Evolutionary conservation across 2,329 filamentous ascomycete genomes (phyloP), one percentile per base, ranked within the genome.

Genomic region (Nemania abortiva): DNA sequence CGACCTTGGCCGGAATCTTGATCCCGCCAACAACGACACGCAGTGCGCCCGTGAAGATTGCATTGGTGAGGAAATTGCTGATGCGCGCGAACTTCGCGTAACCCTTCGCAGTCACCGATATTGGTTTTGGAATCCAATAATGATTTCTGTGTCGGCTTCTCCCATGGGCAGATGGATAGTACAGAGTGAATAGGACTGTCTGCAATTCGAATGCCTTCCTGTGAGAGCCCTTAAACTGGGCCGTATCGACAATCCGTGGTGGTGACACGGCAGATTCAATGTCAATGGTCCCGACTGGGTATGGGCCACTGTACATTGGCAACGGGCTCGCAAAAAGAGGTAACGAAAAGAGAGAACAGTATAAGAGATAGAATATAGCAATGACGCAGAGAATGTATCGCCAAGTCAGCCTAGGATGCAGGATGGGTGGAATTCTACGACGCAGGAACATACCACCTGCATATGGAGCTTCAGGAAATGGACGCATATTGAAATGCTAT

Each of bases 151-250:
- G 70, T 3, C 63, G 71, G 6, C 74, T 71, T 27, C 71, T 71
- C 18, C 60, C 68, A 53, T 79, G 75, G 6, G 75, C 71, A 6
- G 82, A 74, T 1, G 85, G 85, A 54, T 87, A 86, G 77, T 86
- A 86, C 2, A 87, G 66, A 0, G 84, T 84, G 68, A 86, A 84
- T 4, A 87, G 78, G 3, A 86, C 83, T 1, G 83, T 84, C 65
- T 84, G 76, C 0, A 86, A 73, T 22, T 83, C 79, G 57, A 86
- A 86, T 0, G 83, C 84, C 2, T 81, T 80, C 24, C 79, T 70
- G 11, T 77, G 77, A 0, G 78, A 78, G 10, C 68, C 72, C 49
- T 75, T 81, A 71, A 84, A 78, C 6, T 77, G 75, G 0, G 84
- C 79, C 1, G 83, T 79, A 9, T 85, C 77, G 31, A 80, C 68